Evolutionary conservation across 192 early-diverging fungal species (phyloP), one percentile per base, ranked within the genome.

Genomic region (Obelidium mucronatum): DNA sequence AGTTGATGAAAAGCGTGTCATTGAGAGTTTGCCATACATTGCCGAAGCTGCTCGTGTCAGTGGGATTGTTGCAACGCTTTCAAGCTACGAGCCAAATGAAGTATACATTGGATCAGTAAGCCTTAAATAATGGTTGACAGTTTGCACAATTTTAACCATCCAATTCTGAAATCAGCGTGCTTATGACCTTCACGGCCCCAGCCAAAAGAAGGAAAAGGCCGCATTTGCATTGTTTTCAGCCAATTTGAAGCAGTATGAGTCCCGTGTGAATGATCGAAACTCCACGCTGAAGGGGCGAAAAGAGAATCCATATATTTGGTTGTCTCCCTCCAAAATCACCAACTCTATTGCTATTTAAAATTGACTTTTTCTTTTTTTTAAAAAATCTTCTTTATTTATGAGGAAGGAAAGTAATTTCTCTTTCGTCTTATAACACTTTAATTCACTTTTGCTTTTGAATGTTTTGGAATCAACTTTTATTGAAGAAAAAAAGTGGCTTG

Each of bases 281-380:
- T 6, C 8, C 1, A 3, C 53, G 6, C 22, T 71, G 26, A 42
- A 17, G 11, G 69, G 69, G 13, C 54, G 69, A 37, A 71, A 56
- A 24, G 69, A 54, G 31, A 34, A 54, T 5, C 69, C 69, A 35
- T 71, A 71, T 34, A 4, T 34, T n/a, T 71, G 53, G 55, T 58
- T 71, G 53, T 58, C 52, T 42, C 17, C 69, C 28, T 36, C 6
- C 1, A 71, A 71, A 2, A 37, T 71, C 36, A 36, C 36, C 36
- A 71, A 36, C 30, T 56, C 52, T 34, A 71, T 35, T 31, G 35
- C 24, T 22, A 35, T 65, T 35, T 65, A 26, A 65, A n/a, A n/a
- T n/a, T n/a, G n/a, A n/a, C n/a, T n/a, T n/a, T n/a, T n/a, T n/a
- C n/a, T n/a, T n/a, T n/a, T n/a, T n/a, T n/a, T n/a, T n/a, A n/a